A percentile compares a stretch with the other conserved stretches of the same genome.
These are phyloP conservation scores for Scleromitrula shiraiana DNA, from an alignment of 2,329 filamentous ascomycete species.

Conservation along the genomic window DNA sequence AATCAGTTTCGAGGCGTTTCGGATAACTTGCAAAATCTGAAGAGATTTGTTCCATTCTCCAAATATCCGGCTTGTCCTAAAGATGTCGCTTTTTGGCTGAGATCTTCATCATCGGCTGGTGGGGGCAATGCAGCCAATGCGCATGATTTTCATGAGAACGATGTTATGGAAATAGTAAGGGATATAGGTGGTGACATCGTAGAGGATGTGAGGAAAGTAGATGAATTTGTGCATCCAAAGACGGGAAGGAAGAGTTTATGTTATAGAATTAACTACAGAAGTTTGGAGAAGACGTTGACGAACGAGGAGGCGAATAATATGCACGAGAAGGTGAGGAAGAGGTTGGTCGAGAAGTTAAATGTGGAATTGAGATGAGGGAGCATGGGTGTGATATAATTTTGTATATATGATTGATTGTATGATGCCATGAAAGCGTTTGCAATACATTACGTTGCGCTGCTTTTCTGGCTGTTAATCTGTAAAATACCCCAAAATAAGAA, in stretches of 20 bases:
- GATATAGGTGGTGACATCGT: slow-evolving; percentile 73
- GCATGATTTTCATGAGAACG: slow-evolving; percentile 77
- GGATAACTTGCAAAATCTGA: slow-evolving; percentile 40
- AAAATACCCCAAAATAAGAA: too few relatives aligned
- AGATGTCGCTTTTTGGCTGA: slow-evolving; percentile 92
- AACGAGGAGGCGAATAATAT: slow-evolving; percentile 71
- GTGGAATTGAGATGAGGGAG: slow-evolving; percentile 66
- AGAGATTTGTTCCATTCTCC: slow-evolving; percentile 77
- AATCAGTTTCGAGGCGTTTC: slow-evolving; percentile 66
- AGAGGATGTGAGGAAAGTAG: slow-evolving; percentile 78
- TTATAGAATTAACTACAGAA: slow-evolving; percentile 90
- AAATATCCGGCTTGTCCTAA: slow-evolving; percentile 85
- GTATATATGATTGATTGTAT: too few relatives aligned
- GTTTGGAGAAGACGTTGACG: slow-evolving; percentile 81
- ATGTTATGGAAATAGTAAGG: slow-evolving; percentile 92
- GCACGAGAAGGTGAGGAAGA: slow-evolving; percentile 58
- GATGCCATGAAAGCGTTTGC: too few relatives aligned
- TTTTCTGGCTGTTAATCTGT: too few relatives aligned
- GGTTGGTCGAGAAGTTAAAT: slow-evolving; percentile 62
- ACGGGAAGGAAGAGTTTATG: slow-evolving; percentile 77
- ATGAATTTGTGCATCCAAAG: slow-evolving; percentile 84
- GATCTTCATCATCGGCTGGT: slow-evolving; percentile 36
- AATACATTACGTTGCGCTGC: too few relatives aligned
- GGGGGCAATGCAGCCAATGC: slow-evolving; percentile 36
- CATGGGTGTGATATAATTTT: not conserved